Conservation (phyloP, 306 rosid genomes). For the Canavalia ensiformis region DNA sequence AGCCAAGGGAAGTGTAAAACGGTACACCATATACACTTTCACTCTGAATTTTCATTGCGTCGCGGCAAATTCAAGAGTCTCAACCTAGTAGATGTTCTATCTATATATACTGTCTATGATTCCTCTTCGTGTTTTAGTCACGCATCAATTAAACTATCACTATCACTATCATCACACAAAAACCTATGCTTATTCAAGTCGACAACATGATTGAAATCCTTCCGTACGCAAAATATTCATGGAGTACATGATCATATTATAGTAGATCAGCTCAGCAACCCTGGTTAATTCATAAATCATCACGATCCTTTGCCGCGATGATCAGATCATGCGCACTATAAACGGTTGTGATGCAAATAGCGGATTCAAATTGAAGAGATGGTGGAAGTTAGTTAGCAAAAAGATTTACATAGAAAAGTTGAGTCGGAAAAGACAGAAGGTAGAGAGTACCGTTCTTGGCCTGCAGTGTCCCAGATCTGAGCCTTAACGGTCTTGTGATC, state of each 20-base stretch:
- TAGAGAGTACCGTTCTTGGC: slow-evolving; percentile 86
- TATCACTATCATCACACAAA: background rate
- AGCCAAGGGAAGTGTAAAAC: background rate
- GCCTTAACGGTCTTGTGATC: slow-evolving; percentile 95
- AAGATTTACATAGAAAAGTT: too few species aligned
- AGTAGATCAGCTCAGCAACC: slow-evolving; percentile 34
- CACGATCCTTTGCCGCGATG: slow-evolving; percentile 1
- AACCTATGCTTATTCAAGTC: slow-evolving; percentile 2
- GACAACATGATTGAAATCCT: too few species aligned
- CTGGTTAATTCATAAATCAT: background rate
- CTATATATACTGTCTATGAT: background rate
- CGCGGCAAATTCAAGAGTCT: background rate
- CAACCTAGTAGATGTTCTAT: background rate
- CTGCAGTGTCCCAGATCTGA: slow-evolving; percentile 99
- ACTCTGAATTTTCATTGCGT: background rate
- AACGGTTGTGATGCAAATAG: background rate
- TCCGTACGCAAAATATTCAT: too few species aligned
- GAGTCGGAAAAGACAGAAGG: background rate
- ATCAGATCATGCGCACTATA: slow-evolving; percentile 35
- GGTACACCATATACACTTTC: background rate
- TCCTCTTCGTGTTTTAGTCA: background rate
- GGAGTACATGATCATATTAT: background rate
- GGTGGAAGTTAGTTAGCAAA: background rate
- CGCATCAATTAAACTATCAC: background rate
- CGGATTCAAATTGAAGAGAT: background rate